Conservation (phyloP, 169 alveolate species). For the Plasmodium billcollinsi region DNA sequence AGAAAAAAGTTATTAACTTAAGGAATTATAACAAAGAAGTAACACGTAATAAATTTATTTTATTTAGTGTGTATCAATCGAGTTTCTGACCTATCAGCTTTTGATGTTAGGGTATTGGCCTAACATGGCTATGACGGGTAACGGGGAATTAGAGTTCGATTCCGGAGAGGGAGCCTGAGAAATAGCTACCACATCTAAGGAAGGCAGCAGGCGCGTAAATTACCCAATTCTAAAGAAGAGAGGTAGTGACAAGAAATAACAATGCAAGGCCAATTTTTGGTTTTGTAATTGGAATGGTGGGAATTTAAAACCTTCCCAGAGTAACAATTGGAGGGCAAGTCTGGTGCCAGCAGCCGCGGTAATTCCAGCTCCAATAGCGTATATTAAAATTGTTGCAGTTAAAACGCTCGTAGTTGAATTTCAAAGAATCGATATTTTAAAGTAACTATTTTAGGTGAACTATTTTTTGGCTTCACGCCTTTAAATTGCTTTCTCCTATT, state of each 20-base stretch:
- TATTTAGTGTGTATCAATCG: slow-evolving; percentile 76
- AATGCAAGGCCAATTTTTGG: slow-evolving; percentile 86
- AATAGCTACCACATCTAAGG: slow-evolving; percentile 97
- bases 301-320: slow-evolving; percentile 86
- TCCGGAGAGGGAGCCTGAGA: slow-evolving; percentile 98
- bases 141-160: slow-evolving; percentile 97
- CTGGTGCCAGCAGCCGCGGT: slow-evolving; percentile 97
- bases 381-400: slow-evolving; percentile 94
- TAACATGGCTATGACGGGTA: slow-evolving; percentile 95
- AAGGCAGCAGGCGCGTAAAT: slow-evolving; percentile 97
- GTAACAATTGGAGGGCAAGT: slow-evolving; percentile 94
- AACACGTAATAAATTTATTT: slow-evolving; percentile 70
- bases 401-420: slow-evolving; percentile 91
- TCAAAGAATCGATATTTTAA: slow-evolving; percentile 31
- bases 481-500: neutral
- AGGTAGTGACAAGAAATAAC: slow-evolving; percentile 96
- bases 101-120: slow-evolving; percentile 94
- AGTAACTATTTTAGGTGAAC: neutral
- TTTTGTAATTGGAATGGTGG: slow-evolving; percentile 93
- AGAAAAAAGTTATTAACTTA: slow-evolving; percentile 49
- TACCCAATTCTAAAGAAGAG: slow-evolving; percentile 96
- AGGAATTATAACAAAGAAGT: slow-evolving; percentile 76
- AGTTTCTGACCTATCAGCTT: slow-evolving; percentile 84
- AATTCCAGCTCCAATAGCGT: slow-evolving; percentile 95
- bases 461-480: neutral